Percentiles rank a stretch among this genome's conserved stretches.
These are phyloP conservation scores for Boechera stricta DNA, from an alignment of 345 rosid genomes.

Conservation along the genomic window DNA sequence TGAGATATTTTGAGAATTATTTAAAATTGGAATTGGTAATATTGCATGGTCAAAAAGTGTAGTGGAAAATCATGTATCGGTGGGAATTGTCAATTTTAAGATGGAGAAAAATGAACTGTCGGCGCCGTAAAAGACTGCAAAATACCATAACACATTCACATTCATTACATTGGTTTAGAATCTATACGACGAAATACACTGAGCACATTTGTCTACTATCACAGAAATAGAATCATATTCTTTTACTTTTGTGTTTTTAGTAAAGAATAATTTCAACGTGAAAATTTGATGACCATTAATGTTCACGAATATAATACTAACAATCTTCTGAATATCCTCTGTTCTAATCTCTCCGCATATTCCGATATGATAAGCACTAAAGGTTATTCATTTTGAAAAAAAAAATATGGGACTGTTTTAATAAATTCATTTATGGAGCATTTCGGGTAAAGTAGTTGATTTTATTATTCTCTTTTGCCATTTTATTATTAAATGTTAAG, in stretches of 20 bases:
- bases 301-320: conserved; percentile 8
- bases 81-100: background rate
- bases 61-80: background rate
- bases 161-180: conserved; percentile 16
- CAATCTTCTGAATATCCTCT: conserved; percentile 29
- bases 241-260: background rate
- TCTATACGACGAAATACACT: conserved; percentile 23
- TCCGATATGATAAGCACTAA: conserved; percentile 17
- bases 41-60: conserved; percentile 10
- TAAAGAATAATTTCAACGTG: conserved; percentile 18
- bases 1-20: background rate
- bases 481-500: conserved; percentile 9
- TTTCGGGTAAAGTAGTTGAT: conserved; percentile 29
- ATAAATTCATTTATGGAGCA: conserved; percentile 24
- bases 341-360: conserved; percentile 32
- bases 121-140: conserved; percentile 41
- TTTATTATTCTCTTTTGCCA: conserved; percentile 22
- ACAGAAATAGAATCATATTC: conserved; percentile 38
- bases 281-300: conserved; percentile 22
- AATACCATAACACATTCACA: conserved; percentile 36
- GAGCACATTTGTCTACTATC: conserved; percentile 28
- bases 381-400: background rate
- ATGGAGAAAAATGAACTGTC: conserved; percentile 22
- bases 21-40: background rate
- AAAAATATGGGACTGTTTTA: background rate